Percentiles rank a stretch among this genome's conserved stretches.
These are phyloP conservation scores for Exserohilum rostratum DNA, from an alignment of 2,329 filamentous ascomycete genomes.

Conservation along the genomic window DNA sequence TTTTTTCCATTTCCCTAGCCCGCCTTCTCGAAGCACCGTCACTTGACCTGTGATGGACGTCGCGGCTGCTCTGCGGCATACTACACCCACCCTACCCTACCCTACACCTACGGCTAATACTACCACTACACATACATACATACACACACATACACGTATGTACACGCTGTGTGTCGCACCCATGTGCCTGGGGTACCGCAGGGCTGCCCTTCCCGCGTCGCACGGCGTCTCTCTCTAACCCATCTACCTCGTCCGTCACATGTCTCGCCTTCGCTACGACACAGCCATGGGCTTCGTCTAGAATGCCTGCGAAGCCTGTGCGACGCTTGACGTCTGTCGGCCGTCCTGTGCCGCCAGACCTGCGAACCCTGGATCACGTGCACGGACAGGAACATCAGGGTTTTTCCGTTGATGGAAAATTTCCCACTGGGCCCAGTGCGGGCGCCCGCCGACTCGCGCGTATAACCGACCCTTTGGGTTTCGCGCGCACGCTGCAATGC, in stretches of 20 bases:
- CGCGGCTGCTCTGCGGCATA: not conserved
- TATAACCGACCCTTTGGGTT: constrained; percentile 35
- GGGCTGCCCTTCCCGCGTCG: not conserved
- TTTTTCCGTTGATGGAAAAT: constrained; percentile 40
- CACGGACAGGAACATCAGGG: constrained; percentile 29
- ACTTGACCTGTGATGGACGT: too few relatives aligned
- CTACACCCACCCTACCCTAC: not conserved
- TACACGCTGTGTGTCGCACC: too few relatives aligned
- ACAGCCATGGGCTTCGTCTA: too few relatives aligned
- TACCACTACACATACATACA: not conserved
- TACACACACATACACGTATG: too few relatives aligned
- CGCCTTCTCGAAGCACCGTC: constrained; percentile 31
- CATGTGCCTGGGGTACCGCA: not conserved
- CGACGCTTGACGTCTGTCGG: not conserved
- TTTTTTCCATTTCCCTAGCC: not conserved
- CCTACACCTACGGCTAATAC: not conserved
- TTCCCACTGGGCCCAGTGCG: constrained; percentile 24
- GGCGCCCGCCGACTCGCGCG: constrained; percentile 36
- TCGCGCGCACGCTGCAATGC: constrained; percentile 1
- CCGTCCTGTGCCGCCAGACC: not conserved
- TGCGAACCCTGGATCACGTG: constrained; percentile 10
- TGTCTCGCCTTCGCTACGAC: too few relatives aligned
- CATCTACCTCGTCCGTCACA: not conserved
- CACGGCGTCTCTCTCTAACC: too few relatives aligned
- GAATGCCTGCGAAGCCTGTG: not conserved